Evolutionary conservation across 2,329 filamentous ascomycete genomes (phyloP), one percentile per base, ranked within the genome.

Genomic region (Penicillium sp.): DNA sequence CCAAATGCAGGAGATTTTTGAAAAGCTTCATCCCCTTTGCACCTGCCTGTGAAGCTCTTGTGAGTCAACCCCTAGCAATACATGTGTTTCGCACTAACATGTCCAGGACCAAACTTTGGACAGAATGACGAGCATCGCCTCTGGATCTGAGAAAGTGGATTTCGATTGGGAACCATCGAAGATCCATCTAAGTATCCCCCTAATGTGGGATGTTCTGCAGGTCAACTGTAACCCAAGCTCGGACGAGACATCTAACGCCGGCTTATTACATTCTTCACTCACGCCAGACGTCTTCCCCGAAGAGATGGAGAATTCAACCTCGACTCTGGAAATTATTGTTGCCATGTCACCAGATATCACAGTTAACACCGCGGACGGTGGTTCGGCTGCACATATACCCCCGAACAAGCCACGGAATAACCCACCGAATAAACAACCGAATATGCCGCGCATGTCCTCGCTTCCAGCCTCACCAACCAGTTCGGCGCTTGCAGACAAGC

Each of bases 161-260:
- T 71, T 75, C 41, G 72, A 75, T 48, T 76, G 74, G 74, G 70
- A 74, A 59, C 74, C 74, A 0, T 74, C 71, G 15, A 72, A 72
- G 33, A 76, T 76, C 32, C 71, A 75, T 47, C 71, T 77, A 23
- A 76, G 71, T 43, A 71, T 76, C 1, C 71, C 72, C 1, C 50
- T 77, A 4, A 76, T 76, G 74, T 76, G 74, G 74, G 70, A 74
- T 25, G 70, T 76, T 7, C 54, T 77, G 3, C 71, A 75, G 38
- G 70, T 75, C 51, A 73, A 70, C 50, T 74, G 62, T 19, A 61
- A 60, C 6, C 57, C 65, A 0, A 63, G 68, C 13, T 54, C 63
- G 1, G 62, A 62, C 4, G 64, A 68, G 9, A 56, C 59, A 1
- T 58, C 68, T 1, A 57, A 57, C 0, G 59, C 64, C 2, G 67